Conservation (phyloP, 2,329 filamentous ascomycete species). For the Pseudocercospora musae region DNA sequence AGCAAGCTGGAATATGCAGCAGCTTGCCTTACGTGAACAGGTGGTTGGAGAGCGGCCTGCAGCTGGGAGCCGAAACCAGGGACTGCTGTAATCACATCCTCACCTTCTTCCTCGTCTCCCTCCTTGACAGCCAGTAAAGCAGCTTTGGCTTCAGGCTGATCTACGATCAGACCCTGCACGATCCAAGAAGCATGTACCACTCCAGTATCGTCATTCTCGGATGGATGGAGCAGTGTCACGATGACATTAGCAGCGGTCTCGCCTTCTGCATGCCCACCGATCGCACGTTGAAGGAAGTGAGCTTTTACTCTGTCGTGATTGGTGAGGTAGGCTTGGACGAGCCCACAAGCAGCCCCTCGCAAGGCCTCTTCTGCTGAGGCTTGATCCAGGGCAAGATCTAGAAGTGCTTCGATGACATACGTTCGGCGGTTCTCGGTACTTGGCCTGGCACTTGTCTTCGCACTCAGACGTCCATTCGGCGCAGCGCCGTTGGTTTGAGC, state of each 20-base stretch:
- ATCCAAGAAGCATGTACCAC: constrained; percentile 87
- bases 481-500: constrained; percentile 28
- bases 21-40: constrained; percentile 71
- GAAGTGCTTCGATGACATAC: constrained; percentile 89
- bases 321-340: constrained; percentile 87
- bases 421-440: constrained; percentile 45
- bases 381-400: constrained; percentile 74
- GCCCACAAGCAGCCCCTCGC: constrained; percentile 80
- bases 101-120: constrained; percentile 81
- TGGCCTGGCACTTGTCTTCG: constrained; percentile 25
- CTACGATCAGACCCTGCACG: constrained; percentile 78
- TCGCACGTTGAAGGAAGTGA: constrained; percentile 84
- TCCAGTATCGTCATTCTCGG: constrained; percentile 76
- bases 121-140: constrained; percentile 80
- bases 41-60: constrained; percentile 66
- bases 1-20: constrained; percentile 89
- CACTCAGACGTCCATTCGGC: constrained; percentile 25
- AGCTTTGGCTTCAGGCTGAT: constrained; percentile 74
- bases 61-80: constrained; percentile 84
- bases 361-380: constrained; percentile 70
- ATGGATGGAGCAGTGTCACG: constrained; percentile 69
- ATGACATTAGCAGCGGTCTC: constrained; percentile 80
- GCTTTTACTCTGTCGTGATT: constrained; percentile 75
- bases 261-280: constrained; percentile 81
- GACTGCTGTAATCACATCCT: constrained; percentile 92